Conservation (phyloP, 192 early-diverging fungal species). For the Radiomyces spectabilis region DNA sequence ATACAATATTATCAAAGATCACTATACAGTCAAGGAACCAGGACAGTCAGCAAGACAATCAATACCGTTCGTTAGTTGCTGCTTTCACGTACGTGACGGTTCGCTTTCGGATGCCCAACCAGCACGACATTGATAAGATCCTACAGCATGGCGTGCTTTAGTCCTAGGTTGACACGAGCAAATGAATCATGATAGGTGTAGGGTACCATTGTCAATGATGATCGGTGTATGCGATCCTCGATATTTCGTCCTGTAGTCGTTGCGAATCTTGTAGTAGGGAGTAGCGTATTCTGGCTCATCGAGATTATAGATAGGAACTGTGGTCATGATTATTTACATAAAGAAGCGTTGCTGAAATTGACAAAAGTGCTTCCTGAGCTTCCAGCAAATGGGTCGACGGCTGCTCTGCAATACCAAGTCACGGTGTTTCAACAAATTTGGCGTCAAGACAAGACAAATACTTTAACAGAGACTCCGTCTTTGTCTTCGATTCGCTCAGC, state of each 20-base stretch:
- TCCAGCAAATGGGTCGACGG: not conserved
- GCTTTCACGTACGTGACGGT: conserved; percentile 43
- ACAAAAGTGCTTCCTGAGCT: not conserved
- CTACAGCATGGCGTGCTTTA: conserved; percentile 11
- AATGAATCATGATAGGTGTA: not conserved
- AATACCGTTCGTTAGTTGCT: not conserved
- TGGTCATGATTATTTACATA: not conserved
- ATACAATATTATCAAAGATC: conserved; percentile 62
- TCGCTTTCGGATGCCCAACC: conserved; percentile 68
- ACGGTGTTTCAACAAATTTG: no score
- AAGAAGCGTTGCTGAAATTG: not conserved
- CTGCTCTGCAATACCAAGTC: no score
- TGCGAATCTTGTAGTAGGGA: conserved; percentile 14
- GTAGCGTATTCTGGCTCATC: conserved; percentile 34
- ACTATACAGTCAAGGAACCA: conserved; percentile 35
- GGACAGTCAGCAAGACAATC: not conserved
- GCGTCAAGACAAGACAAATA: no score
- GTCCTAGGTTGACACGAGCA: not conserved
- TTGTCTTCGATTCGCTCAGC: no score
- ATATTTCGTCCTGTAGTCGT: conserved; percentile 40
- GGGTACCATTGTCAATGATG: conserved; percentile 65
- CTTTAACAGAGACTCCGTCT: no score
- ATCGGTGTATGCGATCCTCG: conserved; percentile 38
- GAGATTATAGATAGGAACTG: conserved; percentile 13
- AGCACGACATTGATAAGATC: conserved; percentile 69